Evolutionary conservation across 2,329 filamentous ascomycete genomes (phyloP).

Genomic region (Teratosphaeria gauchensis): DNA sequence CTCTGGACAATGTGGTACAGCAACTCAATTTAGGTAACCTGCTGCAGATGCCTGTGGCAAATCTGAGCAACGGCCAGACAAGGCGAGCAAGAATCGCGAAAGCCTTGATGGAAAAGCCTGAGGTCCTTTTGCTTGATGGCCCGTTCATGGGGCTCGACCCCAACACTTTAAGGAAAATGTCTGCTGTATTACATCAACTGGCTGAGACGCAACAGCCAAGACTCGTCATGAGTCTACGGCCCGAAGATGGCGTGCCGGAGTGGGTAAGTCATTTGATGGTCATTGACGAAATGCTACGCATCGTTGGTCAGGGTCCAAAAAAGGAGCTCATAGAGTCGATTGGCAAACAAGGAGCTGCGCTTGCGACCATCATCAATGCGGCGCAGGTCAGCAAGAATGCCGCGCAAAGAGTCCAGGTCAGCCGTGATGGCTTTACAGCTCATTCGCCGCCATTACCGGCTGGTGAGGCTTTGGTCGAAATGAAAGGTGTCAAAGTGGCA

Average conservation of each 20-base stretch:
- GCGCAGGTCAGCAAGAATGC: constrained; percentile 2
- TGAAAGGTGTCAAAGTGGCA: constrained; percentile 71
- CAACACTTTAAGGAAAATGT: constrained; percentile 62
- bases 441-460: constrained; percentile 20
- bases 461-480: constrained; percentile 71
- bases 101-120: constrained; percentile 66
- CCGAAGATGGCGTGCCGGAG: constrained; percentile 76
- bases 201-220: constrained; percentile 59
- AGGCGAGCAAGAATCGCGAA: constrained; percentile 79
- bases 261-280: constrained; percentile 85
- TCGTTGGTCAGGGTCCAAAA: constrained; percentile 58
- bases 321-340: constrained; percentile 43
- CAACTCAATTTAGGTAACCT: constrained; percentile 62
- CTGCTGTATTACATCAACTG: constrained; percentile 57
- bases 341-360: neutral
- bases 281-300: constrained; percentile 55
- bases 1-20: constrained; percentile 53
- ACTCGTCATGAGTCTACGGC: constrained; percentile 66
- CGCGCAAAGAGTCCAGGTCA: constrained; percentile 5
- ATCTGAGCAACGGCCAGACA: constrained; percentile 89
- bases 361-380: neutral
- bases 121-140: constrained; percentile 79
- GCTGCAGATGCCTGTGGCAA: constrained; percentile 72
- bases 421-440: constrained; percentile 21
- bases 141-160: constrained; percentile 96